Conservation (phyloP, 805 yeast species). For the Lachancea nothofagi region DNA sequence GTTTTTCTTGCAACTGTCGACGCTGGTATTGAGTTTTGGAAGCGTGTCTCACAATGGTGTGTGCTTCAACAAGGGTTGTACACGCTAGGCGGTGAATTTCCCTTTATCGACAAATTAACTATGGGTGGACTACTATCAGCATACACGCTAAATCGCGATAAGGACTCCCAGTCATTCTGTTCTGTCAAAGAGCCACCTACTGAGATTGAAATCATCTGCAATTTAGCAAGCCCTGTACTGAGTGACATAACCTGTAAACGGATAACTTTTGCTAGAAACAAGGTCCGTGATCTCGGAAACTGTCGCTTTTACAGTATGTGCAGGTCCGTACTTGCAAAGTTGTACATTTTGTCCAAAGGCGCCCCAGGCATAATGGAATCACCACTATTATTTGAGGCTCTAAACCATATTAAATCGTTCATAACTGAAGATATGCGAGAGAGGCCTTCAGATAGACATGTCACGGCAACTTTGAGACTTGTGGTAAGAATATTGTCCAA, state of each 20-base stretch:
- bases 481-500: not conserved
- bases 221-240: too few species aligned
- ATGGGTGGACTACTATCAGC: not conserved
- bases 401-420: not conserved
- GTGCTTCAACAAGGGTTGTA: not conserved
- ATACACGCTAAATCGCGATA: not conserved
- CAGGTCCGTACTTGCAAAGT: too few species aligned
- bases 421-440: not conserved
- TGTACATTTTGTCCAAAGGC: too few species aligned
- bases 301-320: too few species aligned
- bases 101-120: not conserved
- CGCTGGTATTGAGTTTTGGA: not conserved
- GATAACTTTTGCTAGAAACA: too few species aligned
- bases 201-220: too few species aligned
- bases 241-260: too few species aligned
- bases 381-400: not conserved
- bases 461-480: conserved; percentile 1
- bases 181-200: too few species aligned
- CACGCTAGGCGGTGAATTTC: not conserved
- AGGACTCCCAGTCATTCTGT: too few species aligned
- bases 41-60: not conserved
- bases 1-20: conserved; percentile 3
- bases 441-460: not conserved
- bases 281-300: too few species aligned
- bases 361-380: too few species aligned